A percentile compares a stretch with the other conserved stretches of the same genome.
These are phyloP conservation scores for Fusarium sp. DNA, from an alignment of 2,329 filamentous ascomycete genomes.

Conservation along the genomic window DNA sequence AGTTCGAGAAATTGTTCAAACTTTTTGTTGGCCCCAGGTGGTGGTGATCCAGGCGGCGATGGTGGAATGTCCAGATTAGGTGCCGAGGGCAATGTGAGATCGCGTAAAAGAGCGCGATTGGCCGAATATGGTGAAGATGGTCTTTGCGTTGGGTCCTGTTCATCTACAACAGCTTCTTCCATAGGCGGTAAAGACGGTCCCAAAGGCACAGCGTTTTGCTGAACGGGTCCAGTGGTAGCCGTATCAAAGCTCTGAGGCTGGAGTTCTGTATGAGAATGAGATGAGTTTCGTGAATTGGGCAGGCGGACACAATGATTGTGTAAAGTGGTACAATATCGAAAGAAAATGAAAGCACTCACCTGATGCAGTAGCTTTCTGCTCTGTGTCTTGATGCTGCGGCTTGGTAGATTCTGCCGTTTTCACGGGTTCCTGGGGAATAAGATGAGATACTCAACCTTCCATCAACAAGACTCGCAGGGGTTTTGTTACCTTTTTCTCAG, in stretches of 20 bases:
- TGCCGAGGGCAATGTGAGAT: conserved; percentile 80
- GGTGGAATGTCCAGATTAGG: conserved; percentile 82
- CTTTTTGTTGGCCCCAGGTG: conserved; percentile 70
- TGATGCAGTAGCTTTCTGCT: conserved; percentile 4
- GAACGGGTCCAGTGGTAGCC: conserved; percentile 50
- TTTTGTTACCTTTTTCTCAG: conserved; percentile 29
- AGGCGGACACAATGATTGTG: neutral
- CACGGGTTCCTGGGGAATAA: conserved; percentile 14
- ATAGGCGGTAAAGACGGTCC: conserved; percentile 58
- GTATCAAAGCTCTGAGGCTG: conserved; percentile 21
- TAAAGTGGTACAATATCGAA: too few species aligned
- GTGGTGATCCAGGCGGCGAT: conserved; percentile 76
- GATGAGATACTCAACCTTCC: conserved; percentile 13
- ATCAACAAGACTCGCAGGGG: neutral
- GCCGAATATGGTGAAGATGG: conserved; percentile 77
- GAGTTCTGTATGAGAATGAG: conserved; percentile 16
- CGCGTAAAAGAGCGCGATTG: conserved; percentile 74
- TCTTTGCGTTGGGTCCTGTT: conserved; percentile 45
- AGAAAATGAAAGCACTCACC: conserved; percentile 10
- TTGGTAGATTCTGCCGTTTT: conserved; percentile 7
- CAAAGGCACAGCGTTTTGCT: conserved; percentile 53
- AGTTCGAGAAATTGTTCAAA: conserved; percentile 81
- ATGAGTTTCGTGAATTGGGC: neutral
- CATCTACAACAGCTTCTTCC: conserved; percentile 42
- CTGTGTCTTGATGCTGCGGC: conserved; percentile 9